Percentiles rank a stretch among this genome's conserved stretches.
phyloP scores from a whole-genome alignment of 345 rosid species.

The Camelina sativa region DNA sequence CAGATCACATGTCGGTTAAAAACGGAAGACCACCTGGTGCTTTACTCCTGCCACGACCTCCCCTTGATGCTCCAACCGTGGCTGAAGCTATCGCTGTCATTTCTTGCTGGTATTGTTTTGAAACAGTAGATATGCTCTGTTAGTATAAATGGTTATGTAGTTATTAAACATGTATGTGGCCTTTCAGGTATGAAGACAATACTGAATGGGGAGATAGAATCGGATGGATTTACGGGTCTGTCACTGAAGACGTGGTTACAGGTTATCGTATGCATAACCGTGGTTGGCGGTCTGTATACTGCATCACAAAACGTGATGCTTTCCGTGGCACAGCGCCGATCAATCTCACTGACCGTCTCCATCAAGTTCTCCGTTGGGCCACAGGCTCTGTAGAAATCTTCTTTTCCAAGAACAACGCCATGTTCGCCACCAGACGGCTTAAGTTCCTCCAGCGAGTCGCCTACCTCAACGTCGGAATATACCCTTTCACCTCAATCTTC shows the following conservation, averaged over 20 bases:
- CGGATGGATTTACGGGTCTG: slow-evolving; percentile 83
- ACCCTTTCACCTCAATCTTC: slow-evolving; percentile 88
- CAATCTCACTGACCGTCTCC: slow-evolving; percentile 89
- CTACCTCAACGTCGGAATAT: slow-evolving; percentile 81
- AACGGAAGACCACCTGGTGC: slow-evolving; percentile 98
- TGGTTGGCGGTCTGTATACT: slow-evolving; percentile 92
- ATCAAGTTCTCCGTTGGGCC: slow-evolving; percentile 94
- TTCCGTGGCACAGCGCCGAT: slow-evolving; percentile 94
- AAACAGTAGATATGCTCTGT: neutral
- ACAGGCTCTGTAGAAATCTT: slow-evolving; percentile 95
- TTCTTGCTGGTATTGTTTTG: slow-evolving; percentile 71
- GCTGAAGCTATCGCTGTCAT: slow-evolving; percentile 96
- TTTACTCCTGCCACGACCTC: slow-evolving; percentile 73
- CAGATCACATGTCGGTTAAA: slow-evolving; percentile 87
- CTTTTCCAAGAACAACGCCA: slow-evolving; percentile 81
- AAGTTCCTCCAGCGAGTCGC: slow-evolving; percentile 89
- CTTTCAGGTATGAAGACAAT: slow-evolving; percentile 73
- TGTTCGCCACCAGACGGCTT: slow-evolving; percentile 65
- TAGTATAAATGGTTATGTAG: neutral
- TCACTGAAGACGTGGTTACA: slow-evolving; percentile 76
- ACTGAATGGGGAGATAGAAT: slow-evolving; percentile 88
- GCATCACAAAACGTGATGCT: slow-evolving; percentile 88
- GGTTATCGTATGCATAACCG: slow-evolving; percentile 98
- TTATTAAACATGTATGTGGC: neutral
- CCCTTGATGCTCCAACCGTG: slow-evolving; percentile 91